phyloP scores from a whole-genome alignment of 2,329 filamentous ascomycete species.

The Aspergillus fructus region DNA sequence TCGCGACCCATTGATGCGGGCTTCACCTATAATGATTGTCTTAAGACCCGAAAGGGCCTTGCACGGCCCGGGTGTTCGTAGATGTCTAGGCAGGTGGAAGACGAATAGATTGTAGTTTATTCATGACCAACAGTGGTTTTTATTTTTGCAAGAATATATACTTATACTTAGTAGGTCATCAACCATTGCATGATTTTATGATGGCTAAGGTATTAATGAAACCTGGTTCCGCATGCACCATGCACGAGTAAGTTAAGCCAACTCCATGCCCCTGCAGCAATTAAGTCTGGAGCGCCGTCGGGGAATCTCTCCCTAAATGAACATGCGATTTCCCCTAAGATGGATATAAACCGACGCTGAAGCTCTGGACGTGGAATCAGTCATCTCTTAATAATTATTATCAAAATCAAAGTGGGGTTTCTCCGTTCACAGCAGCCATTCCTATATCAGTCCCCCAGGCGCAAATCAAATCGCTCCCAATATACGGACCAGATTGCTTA shows the following conservation, averaged over 20 bases:
- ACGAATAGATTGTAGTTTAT: too few species aligned
- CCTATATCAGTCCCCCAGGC: neutral
- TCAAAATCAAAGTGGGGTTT: neutral
- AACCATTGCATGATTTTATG: too few species aligned
- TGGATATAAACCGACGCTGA: neutral
- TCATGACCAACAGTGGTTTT: too few species aligned
- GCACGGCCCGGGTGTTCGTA: too few species aligned
- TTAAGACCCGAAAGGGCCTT: too few species aligned
- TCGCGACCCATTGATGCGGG: too few species aligned
- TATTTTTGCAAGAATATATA: too few species aligned
- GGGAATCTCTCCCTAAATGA: neutral
- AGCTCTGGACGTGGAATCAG: neutral
- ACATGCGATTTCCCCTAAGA: neutral
- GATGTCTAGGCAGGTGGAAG: too few species aligned
- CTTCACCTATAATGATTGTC: too few species aligned
- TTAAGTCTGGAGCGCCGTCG: neutral
- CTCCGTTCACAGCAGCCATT: neutral
- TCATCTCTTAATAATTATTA: conserved; percentile 11
- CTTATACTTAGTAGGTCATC: too few species aligned
- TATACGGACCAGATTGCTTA: neutral
- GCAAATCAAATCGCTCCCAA: neutral
- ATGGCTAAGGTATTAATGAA: too few species aligned
- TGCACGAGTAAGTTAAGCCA: neutral
- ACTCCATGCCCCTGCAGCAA: neutral
- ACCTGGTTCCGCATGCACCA: too few species aligned